Percentiles rank a stretch among this genome's conserved stretches.
Conservation (phyloP, 345 rosid genomes). For the Dipteronia sinensis region DNA sequence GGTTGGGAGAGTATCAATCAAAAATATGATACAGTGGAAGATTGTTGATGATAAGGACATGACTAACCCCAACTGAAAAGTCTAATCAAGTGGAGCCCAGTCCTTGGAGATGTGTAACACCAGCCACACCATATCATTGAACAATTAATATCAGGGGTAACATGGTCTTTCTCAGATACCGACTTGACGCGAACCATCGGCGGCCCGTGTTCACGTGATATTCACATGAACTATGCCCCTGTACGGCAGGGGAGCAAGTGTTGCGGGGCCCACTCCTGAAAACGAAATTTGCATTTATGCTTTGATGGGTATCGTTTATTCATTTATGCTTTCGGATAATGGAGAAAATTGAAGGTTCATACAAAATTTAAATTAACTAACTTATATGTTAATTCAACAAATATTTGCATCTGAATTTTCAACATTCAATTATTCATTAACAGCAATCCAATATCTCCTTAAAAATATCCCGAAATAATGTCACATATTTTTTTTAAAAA, state of each 20-base stretch:
- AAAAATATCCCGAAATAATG: no score
- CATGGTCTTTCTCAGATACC: background rate
- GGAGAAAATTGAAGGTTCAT: no score
- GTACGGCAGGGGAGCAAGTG: background rate
- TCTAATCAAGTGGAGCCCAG: conserved; percentile 2
- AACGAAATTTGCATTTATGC: background rate
- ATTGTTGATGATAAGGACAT: background rate
- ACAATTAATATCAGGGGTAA: background rate
- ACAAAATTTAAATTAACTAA: no score
- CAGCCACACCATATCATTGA: conserved; percentile 10
- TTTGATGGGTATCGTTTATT: no score
- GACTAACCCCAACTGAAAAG: background rate
- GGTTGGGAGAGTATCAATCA: no score
- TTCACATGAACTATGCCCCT: conserved; percentile 38
- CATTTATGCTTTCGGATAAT: background rate
- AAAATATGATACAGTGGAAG: background rate
- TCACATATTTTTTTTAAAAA: no score
- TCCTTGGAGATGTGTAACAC: background rate
- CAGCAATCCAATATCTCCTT: no score
- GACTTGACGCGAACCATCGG: background rate
- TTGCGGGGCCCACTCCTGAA: background rate
- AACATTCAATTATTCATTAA: no score
- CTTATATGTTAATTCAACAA: no score
- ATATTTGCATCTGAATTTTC: no score
- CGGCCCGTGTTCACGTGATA: conserved; percentile 44